Evolutionary conservation across 176 grass and related monocot genomes (phyloP).

Genomic region (Rhipidocladum racemiflorum): DNA sequence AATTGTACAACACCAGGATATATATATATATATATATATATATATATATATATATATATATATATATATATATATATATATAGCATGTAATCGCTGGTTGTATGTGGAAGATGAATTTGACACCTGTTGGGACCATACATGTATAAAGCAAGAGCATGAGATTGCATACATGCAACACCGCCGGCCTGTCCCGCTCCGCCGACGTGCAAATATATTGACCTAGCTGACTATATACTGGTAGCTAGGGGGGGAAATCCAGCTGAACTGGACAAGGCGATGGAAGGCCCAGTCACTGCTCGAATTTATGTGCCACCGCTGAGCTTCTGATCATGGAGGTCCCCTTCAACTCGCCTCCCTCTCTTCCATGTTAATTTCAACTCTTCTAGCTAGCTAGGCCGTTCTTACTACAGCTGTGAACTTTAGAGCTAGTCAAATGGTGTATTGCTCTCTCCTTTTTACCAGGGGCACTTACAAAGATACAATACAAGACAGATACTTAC

Average conservation of each 20-base stretch:
- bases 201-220: not conserved
- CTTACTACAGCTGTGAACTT: conserved; percentile 1
- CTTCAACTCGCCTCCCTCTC: conserved; percentile 38
- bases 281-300: conserved; percentile 26
- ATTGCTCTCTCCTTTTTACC: conserved; percentile 22
- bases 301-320: conserved; percentile 63
- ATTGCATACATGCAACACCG: not conserved
- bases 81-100: not conserved
- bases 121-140: not conserved
- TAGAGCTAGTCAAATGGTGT: not conserved
- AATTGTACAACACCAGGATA: not conserved
- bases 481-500: not conserved
- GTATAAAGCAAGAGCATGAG: not conserved
- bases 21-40: too few species aligned
- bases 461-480: not conserved
- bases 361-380: conserved; percentile 28
- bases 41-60: too few species aligned
- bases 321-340: conserved; percentile 44
- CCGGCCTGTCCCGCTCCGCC: not conserved
- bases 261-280: not conserved
- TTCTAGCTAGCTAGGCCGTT: not conserved
- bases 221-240: not conserved
- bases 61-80: too few species aligned
- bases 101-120: not conserved
- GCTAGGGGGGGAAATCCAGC: not conserved